A percentile compares a stretch with the other conserved stretches of the same genome.
phyloP scores from a whole-genome alignment of 306 rosid genomes.

The Ochetophila trinervis region DNA sequence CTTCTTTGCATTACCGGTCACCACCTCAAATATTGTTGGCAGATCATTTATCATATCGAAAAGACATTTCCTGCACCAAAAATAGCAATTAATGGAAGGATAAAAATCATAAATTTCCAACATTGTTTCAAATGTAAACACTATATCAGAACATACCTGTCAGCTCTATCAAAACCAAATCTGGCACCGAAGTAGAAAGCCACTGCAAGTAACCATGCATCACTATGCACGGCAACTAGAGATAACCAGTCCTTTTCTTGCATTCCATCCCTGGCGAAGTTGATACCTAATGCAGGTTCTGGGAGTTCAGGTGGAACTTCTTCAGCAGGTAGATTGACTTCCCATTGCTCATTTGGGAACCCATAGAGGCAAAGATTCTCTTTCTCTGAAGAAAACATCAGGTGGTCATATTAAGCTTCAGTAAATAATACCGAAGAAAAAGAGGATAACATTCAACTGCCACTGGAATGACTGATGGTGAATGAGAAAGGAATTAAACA shows the following conservation, averaged over 20 bases:
- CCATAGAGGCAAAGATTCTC: conserved; percentile 61
- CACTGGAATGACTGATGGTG: background rate
- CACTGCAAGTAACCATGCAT: conserved; percentile 50
- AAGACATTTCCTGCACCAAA: conserved; percentile 45
- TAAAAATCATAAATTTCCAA: background rate
- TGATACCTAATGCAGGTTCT: conserved; percentile 60
- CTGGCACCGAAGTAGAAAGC: conserved; percentile 53
- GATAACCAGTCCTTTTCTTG: conserved; percentile 45
- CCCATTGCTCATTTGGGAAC: conserved; percentile 51
- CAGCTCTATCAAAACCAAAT: conserved; percentile 49
- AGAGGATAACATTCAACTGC: background rate
- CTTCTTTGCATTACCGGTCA: conserved; percentile 46
- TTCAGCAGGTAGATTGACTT: conserved; percentile 53
- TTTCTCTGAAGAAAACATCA: conserved; percentile 36
- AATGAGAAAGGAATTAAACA: background rate
- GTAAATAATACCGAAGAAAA: background rate
- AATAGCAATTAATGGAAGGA: conserved; percentile 5
- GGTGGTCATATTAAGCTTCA: conserved; percentile 16
- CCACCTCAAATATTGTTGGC: conserved; percentile 62
- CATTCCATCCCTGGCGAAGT: conserved; percentile 70
- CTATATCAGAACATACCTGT: conserved; percentile 29
- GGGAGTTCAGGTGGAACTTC: conserved; percentile 66
- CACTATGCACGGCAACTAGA: conserved; percentile 48
- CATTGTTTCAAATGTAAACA: background rate
- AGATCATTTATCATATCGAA: conserved; percentile 63